Conservation (phyloP, 768 basidiomycete species). For the Boletus rubescentipes region DNA sequence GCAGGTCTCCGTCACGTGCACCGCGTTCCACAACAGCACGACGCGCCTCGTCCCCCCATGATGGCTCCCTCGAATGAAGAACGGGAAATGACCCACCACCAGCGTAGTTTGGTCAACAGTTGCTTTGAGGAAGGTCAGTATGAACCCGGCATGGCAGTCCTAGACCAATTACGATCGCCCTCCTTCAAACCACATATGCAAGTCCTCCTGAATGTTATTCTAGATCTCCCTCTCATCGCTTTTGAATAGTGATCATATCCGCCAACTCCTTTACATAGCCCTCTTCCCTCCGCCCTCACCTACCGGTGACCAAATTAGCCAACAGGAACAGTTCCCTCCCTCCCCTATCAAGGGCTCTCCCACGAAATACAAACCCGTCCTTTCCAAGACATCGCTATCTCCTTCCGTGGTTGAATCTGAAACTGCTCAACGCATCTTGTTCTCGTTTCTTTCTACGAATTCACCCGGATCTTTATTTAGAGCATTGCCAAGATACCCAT, state of each 20-base stretch:
- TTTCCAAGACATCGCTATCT: conserved; percentile 40
- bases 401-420: conserved; percentile 46
- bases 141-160: conserved; percentile 59
- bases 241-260: conserved; percentile 53
- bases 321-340: conserved; percentile 24
- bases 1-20: conserved; percentile 22
- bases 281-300: conserved; percentile 50
- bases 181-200: conserved; percentile 58
- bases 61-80: conserved; percentile 29
- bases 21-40: conserved; percentile 12
- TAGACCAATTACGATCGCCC: conserved; percentile 62
- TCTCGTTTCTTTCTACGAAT: conserved; percentile 58
- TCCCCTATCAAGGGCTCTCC: conserved; percentile 46
- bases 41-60: conserved; percentile 3
- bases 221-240: conserved; percentile 13
- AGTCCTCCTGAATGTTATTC: conserved; percentile 27
- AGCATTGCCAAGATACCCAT: conserved; percentile 52
- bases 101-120: conserved; percentile 61
- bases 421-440: conserved; percentile 53
- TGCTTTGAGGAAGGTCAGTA: conserved; percentile 79
- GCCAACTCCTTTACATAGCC: conserved; percentile 70
- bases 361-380: conserved; percentile 44
- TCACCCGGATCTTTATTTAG: conserved; percentile 50
- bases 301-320: conserved; percentile 13
- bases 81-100: conserved; percentile 46